Percentiles rank a stretch among this genome's conserved stretches.
Evolutionary conservation across 176 grass and related monocot species (phyloP).

Genomic region (Puccinellia tenuiflora): DNA sequence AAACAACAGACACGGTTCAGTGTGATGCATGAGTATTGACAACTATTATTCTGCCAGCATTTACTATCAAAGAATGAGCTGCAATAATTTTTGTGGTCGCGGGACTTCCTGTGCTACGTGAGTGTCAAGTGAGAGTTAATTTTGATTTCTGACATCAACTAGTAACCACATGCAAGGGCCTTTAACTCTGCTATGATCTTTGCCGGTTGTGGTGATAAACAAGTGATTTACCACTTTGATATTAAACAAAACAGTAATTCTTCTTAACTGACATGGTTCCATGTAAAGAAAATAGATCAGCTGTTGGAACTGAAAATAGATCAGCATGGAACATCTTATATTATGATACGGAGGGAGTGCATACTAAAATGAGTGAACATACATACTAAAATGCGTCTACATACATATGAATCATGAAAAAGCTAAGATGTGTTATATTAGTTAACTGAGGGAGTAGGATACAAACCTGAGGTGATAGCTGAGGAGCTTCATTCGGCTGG

Average conservation of each 20-base stretch:
- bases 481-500: conserved; percentile 94
- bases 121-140: background rate
- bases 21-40: background rate
- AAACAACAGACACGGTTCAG: background rate
- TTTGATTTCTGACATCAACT: background rate
- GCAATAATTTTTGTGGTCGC: background rate
- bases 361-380: too few species aligned
- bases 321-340: too few species aligned
- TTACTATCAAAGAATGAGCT: background rate
- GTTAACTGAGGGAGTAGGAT: too few species aligned
- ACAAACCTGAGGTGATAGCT: conserved; percentile 90
- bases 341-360: too few species aligned
- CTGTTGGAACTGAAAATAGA: background rate
- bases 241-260: background rate
- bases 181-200: background rate
- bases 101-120: background rate
- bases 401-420: too few species aligned
- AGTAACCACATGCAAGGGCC: background rate
- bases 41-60: background rate
- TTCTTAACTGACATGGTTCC: background rate
- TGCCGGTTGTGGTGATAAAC: background rate
- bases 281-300: background rate
- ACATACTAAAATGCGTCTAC: too few species aligned
- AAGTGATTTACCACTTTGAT: background rate
- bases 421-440: too few species aligned